Evolutionary conservation across 371 early-diverging fungal species (phyloP), one percentile per base, ranked within the genome.

Genomic region (Batkoa obscura): DNA sequence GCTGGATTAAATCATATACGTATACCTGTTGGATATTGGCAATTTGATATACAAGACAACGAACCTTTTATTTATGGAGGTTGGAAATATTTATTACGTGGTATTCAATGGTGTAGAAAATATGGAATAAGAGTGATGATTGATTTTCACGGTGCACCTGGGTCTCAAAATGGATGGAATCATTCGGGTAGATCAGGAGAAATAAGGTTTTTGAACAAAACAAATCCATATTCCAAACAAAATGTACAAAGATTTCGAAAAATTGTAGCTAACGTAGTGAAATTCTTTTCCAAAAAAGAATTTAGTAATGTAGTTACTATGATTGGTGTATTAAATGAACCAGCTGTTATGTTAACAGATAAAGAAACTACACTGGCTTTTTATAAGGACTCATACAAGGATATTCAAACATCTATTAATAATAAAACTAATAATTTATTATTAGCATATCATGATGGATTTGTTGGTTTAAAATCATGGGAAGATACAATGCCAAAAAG

Each of bases 131-230:
- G 78, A 1, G 78, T 78, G 30, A 64, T 76, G 47, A 59, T 79
- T n/a, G 80, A 81, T 41, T 56, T 81, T 39, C 80, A 79, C 52
- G 75, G 72, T 5, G 71, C 71, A 0, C 81, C 81, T 4, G 79
- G 81, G 0, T 76, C 76, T 37, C 79, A 75, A 51, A 74, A 74
- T 38, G 75, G 75, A 6, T 65, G 72, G 61, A 68, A 64, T 46
- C 75, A 72, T 41, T 70, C 69, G 13, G 75, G 75, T 17, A 61
- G 60, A 3, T 10, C 31, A 1, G 54, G 59, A 2, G 23, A 30
- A 1, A 46, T 43, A 12, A 23, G 50, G 45, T 56, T 49, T 32
- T 12, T 56, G 5, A 64, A 64, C 0, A 43, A 13, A 15, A 52
- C 57, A 43, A 34, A 59, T 35, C 50, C 55, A 6, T 60, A 61